Base-by-base conservation (phyloP, 2,329 filamentous ascomycete species). In the Pseudogymnoascus sp. region DNA sequence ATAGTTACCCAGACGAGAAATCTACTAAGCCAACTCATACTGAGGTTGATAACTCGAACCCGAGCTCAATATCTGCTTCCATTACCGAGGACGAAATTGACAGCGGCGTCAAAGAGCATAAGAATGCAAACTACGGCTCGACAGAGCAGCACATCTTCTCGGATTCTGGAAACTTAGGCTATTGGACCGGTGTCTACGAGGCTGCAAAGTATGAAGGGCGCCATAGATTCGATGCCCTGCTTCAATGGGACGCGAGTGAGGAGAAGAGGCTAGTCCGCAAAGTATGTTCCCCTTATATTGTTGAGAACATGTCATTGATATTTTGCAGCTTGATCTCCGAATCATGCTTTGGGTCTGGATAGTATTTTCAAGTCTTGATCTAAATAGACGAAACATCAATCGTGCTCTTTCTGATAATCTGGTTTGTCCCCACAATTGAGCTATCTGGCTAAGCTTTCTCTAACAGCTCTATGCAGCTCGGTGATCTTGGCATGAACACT, bases 401-500 rank as follows among this genome's bases (percentile, higher is more conserved):
- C 59, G 59, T 11, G 59, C 36, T 3, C 34, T 40, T 11, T 0
- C 63, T 74, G 76, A 78, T 59, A 81, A 78, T 68, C 81, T 64
- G 75, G 46, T 56, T 11, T 18, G 46, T 56, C 46, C 5, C 14
- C 25, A 34, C 46, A 31, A 34, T 11, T 11, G 25, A 18, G 8
- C 5, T 11, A 4, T 34, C 25, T 56, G 7, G 65, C 3, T 83
- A 84, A 68, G 84, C 83, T 6, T 75, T 84, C 18, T 82, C 82
- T 0, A 83, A 86, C 69, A 85, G 84, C 64, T 79, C 87, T 16
- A 56, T 53, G 7, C 21, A 56, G 76, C 75, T 88, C 2, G 75
- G 72, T 66, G 86, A 84, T 46, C 70, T 79, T 9, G 67, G 71
- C 1, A 65, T 79, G 64, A 75, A 72, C 14, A 79, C 76, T 0